Conservation (phyloP, 495 filamentous ascomycete species). For the Xylaria scruposa region DNA sequence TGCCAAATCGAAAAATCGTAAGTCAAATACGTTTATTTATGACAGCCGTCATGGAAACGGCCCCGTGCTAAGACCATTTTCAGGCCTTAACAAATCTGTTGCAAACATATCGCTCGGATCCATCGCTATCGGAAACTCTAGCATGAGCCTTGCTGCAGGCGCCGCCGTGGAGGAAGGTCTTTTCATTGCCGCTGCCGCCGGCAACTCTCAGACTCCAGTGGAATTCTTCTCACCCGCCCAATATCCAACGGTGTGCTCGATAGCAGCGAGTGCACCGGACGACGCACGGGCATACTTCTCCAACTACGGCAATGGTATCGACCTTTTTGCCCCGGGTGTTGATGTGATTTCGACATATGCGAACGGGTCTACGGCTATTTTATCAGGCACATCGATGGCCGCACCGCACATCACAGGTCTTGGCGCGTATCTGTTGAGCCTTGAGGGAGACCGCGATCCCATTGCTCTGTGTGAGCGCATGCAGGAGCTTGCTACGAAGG, state of each 20-base stretch:
- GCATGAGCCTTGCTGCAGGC: slow-evolving; percentile 50
- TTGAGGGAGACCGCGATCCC: slow-evolving; percentile 41
- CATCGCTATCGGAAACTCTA: slow-evolving; percentile 41
- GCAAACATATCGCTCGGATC: slow-evolving; percentile 58
- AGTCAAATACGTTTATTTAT: slow-evolving; percentile 9
- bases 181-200: slow-evolving; percentile 53
- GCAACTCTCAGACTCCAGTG: slow-evolving; percentile 46
- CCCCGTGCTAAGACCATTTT: slow-evolving; percentile 3
- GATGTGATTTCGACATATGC: slow-evolving; percentile 43
- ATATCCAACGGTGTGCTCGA: slow-evolving; percentile 56
- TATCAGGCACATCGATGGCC: slow-evolving; percentile 63
- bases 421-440: slow-evolving; percentile 53
- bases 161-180: slow-evolving; percentile 50
- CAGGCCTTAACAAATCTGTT: slow-evolving; percentile 44
- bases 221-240: slow-evolving; percentile 53
- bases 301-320: slow-evolving; percentile 59
- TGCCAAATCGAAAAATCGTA: slow-evolving; percentile 34
- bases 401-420: slow-evolving; percentile 59
- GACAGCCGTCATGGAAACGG: neutral
- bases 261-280: slow-evolving; percentile 52
- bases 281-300: slow-evolving; percentile 57
- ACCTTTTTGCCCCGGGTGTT: slow-evolving; percentile 53
- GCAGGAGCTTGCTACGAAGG: slow-evolving; percentile 40
- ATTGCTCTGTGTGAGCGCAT: slow-evolving; percentile 41
- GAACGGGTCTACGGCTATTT: slow-evolving; percentile 45